Percentiles rank a stretch among this genome's conserved stretches.
Conservation (phyloP, 345 rosid species). For the Acer negundo region DNA sequence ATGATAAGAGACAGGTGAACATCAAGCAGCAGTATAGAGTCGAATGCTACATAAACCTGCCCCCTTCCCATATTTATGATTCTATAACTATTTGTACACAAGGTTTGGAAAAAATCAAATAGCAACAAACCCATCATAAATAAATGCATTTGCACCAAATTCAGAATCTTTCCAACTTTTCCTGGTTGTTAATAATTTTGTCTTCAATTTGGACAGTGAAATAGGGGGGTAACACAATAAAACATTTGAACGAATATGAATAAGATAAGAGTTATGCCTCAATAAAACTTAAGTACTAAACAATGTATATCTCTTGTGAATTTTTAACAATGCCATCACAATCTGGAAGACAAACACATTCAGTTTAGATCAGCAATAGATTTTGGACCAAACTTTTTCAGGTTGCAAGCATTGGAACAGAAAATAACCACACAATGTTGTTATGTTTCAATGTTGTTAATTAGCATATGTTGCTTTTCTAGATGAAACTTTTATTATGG, state of each 20-base stretch:
- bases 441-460: neutral
- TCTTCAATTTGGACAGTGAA: neutral
- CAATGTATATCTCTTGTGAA: neutral
- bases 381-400: neutral
- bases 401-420: neutral
- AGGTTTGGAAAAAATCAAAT: neutral
- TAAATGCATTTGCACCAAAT: neutral
- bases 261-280: neutral
- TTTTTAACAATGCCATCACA: neutral
- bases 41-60: neutral
- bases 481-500: neutral
- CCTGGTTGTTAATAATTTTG: neutral
- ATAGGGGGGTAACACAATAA: neutral
- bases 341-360: neutral
- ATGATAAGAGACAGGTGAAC: neutral
- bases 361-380: neutral
- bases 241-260: neutral
- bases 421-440: neutral
- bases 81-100: neutral
- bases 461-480: neutral
- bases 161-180: neutral
- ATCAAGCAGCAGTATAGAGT: neutral
- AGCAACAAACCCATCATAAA: neutral
- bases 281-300: neutral
- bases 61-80: neutral